phyloP scores from a whole-genome alignment of 768 basidiomycete species.

The Porphyrellus cyaneotinctus region DNA sequence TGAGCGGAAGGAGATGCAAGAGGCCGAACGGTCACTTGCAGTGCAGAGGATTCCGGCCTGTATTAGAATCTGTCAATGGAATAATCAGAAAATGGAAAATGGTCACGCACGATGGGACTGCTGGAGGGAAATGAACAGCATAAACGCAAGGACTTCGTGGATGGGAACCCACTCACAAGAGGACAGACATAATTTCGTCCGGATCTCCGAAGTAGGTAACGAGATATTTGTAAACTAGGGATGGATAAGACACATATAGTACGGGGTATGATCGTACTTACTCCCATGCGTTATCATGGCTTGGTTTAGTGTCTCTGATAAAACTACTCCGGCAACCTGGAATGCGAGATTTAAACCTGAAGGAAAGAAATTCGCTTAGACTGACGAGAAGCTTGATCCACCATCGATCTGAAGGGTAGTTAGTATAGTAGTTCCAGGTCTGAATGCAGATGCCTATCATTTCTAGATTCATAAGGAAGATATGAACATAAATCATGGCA shows the following conservation, averaged over 20 bases:
- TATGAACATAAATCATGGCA: background rate
- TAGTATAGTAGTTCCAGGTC: slow-evolving; percentile 50
- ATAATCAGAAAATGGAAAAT: slow-evolving; percentile 3
- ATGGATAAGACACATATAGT: background rate
- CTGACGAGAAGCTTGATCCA: slow-evolving; percentile 44
- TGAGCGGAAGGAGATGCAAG: no score
- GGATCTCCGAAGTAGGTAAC: slow-evolving; percentile 34
- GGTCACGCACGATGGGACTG: slow-evolving; percentile 20
- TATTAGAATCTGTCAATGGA: no score
- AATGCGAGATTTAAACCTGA: background rate
- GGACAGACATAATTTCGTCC: slow-evolving; percentile 28
- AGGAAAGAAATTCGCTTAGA: background rate
- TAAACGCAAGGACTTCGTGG: no score
- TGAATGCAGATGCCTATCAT: slow-evolving; percentile 51
- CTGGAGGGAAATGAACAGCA: slow-evolving; percentile 9
- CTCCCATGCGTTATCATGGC: slow-evolving; percentile 50
- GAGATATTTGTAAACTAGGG: slow-evolving; percentile 45
- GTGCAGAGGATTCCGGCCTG: slow-evolving; percentile 45
- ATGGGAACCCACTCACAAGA: slow-evolving; percentile 38
- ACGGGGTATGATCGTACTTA: slow-evolving; percentile 14
- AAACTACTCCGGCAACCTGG: slow-evolving; percentile 47
- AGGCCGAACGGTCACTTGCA: background rate
- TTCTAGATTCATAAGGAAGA: background rate
- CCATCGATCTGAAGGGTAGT: slow-evolving; percentile 48
- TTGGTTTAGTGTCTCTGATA: slow-evolving; percentile 52